Evolutionary conservation across 805 yeast species (phyloP).

Genomic region (Schwanniomyces pseudopolymorphus): DNA sequence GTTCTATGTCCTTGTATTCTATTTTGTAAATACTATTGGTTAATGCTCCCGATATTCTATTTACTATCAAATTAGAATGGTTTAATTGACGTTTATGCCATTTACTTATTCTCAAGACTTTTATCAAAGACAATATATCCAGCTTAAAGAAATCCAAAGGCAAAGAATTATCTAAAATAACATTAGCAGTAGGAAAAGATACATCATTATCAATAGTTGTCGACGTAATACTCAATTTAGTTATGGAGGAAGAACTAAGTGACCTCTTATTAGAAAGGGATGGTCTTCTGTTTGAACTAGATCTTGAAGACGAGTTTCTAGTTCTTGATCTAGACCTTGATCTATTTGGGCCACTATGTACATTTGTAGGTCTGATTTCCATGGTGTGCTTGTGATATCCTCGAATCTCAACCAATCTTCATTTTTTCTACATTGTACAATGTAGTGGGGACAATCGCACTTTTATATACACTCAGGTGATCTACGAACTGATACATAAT

Average conservation of each 20-base stretch:
- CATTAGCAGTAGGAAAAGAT: constrained; percentile 51
- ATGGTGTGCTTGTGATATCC: constrained; percentile 3
- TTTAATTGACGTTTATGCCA: constrained; percentile 66
- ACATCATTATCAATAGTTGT: constrained; percentile 29
- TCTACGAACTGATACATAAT: background rate
- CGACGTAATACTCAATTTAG: constrained; percentile 26
- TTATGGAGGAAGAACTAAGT: constrained; percentile 32
- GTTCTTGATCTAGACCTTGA: constrained; percentile 39
- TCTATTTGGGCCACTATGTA: constrained; percentile 17
- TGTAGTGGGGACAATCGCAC: background rate
- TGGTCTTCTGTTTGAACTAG: constrained; percentile 35
- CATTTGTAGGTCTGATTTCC: constrained; percentile 12
- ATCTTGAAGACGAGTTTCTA: constrained; percentile 32
- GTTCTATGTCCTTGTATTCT: constrained; percentile 47
- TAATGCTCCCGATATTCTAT: constrained; percentile 85
- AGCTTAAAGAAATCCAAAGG: constrained; percentile 85
- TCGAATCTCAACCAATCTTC: background rate
- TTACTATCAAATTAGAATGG: constrained; percentile 46
- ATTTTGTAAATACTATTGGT: constrained; percentile 87
- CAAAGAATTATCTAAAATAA: constrained; percentile 67
- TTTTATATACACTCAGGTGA: constrained; percentile 1
- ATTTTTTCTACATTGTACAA: background rate
- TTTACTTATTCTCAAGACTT: constrained; percentile 65
- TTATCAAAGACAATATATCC: constrained; percentile 67
- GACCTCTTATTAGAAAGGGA: constrained; percentile 33